These are phyloP conservation scores for Russula lepida DNA, from an alignment of 768 basidiomycete genomes.

Conservation along the genomic window DNA sequence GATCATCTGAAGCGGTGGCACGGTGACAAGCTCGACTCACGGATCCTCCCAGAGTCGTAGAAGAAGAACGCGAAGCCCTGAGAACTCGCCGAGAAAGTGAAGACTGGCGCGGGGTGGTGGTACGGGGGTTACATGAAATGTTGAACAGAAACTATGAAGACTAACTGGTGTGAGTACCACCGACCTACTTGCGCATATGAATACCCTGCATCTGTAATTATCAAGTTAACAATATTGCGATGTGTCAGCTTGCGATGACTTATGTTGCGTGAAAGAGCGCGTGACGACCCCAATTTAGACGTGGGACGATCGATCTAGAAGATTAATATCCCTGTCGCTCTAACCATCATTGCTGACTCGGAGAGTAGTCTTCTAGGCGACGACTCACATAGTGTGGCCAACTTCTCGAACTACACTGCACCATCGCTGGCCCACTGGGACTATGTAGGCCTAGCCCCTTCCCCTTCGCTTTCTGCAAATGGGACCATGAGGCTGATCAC, in stretches of 20 bases:
- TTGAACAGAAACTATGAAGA: slow-evolving; percentile 36
- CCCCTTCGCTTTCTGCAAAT: slow-evolving; percentile 19
- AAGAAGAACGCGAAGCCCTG: slow-evolving; percentile 55
- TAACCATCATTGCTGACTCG: no score
- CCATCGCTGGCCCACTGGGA: neutral
- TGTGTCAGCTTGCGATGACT: no score
- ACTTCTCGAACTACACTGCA: neutral
- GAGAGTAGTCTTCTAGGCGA: no score
- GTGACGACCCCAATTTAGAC: no score
- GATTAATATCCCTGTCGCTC: no score
- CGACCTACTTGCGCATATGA: neutral
- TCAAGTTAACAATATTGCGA: no score
- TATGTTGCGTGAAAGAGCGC: no score
- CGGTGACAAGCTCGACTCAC: slow-evolving; percentile 73
- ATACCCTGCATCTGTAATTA: no score
- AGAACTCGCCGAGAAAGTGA: no score
- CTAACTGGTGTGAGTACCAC: slow-evolving; percentile 17
- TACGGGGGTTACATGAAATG: slow-evolving; percentile 62
- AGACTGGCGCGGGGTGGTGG: slow-evolving; percentile 64
- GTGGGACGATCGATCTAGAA: no score
- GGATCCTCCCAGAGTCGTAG: slow-evolving; percentile 54
- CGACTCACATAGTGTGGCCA: slow-evolving; percentile 1
- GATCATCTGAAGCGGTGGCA: slow-evolving; percentile 74
- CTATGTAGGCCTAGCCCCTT: slow-evolving; percentile 16
- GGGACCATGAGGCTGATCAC: slow-evolving; percentile 22